Conservation (phyloP, 2,329 filamentous ascomycete species). For the Aspergillus cejpii region DNA sequence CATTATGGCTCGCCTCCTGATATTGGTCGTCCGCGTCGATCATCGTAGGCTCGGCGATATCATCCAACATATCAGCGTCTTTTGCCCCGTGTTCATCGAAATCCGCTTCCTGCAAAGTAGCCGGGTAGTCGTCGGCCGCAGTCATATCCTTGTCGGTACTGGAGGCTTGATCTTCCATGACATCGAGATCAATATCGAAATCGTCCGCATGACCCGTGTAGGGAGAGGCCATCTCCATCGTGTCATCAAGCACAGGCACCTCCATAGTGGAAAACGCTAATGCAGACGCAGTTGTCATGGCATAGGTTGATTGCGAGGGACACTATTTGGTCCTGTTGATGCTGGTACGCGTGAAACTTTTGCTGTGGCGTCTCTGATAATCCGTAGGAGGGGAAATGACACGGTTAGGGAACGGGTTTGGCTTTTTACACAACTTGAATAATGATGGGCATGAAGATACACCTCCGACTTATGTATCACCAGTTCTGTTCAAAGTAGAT, state of each 20-base stretch:
- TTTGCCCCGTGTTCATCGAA: conserved; percentile 26
- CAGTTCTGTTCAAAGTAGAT: conserved; percentile 1
- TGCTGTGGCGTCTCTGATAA: conserved; percentile 15
- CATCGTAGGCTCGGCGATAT: conserved; percentile 37
- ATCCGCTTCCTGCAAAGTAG: conserved; percentile 26
- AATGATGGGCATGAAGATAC: too few relatives aligned
- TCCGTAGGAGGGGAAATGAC: conserved; percentile 6
- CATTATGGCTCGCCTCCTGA: conserved; percentile 21
- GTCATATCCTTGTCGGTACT: conserved; percentile 49
- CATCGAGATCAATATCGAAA: conserved; percentile 56
- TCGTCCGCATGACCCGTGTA: conserved; percentile 43
- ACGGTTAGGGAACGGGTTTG: too few relatives aligned
- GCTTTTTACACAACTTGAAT: too few relatives aligned
- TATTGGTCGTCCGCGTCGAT: conserved; percentile 31
- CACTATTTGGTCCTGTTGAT: neutral
- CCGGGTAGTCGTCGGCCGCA: conserved; percentile 36
- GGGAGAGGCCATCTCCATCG: conserved; percentile 40
- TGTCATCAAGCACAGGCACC: conserved; percentile 36
- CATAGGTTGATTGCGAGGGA: conserved; percentile 17
- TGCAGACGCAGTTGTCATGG: conserved; percentile 32
- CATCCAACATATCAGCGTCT: conserved; percentile 46
- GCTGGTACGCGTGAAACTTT: conserved; percentile 16
- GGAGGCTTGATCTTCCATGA: conserved; percentile 51
- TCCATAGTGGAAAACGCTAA: conserved; percentile 34
- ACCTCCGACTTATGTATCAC: too few relatives aligned